Evolutionary conservation across 345 rosid species (phyloP), one percentile per base, ranked within the genome.

Genomic region (Boechera stricta): DNA sequence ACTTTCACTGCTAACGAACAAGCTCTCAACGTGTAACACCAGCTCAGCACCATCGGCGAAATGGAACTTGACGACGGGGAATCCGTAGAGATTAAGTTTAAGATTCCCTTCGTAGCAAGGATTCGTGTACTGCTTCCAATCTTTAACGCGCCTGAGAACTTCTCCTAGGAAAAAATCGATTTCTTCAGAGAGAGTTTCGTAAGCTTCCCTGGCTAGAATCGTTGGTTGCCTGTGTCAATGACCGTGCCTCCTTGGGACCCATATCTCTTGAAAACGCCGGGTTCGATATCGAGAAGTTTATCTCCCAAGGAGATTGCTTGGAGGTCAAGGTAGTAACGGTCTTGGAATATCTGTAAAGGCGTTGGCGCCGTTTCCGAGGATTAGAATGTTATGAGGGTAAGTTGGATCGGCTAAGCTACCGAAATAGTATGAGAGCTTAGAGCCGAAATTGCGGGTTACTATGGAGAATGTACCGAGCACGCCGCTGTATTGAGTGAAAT

Each of bases 31-130:
- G 29, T 86, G 88, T 64, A 90, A 53, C 8, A 47, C 83, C 72
- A 90, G 67, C 35, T 88, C 89, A 31, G 88, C 92, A 0, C 85
- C 87, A 1, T 52, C 89, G 0, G 80, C 74, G 10, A 88, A 86
- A 66, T 78, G 92, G 21, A 88, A 77, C 31, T 85, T 79, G 47
- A 84, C 78, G 1, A 42, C 71, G 1, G 95, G 92, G 60, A 90
- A 85, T 28, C 85, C 87, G 0, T 24, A 32, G 15, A 84, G 70
- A 71, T 85, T 79, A 16, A 52, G 42, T 5, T 57, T 65, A 13
- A 84, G 32, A 4, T 70, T 49, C 24, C 90, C 90, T 3, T 32
- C 8, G 18, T 79, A 89, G 75, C 91, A 89, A 57, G 80, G 39
- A 12, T 69, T 74, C 0, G 76, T 63, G 15, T 54, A 80, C 1